Evolutionary conservation across 106 monocot genomes (phyloP).

Genomic region (Dactylorhiza incarnata): DNA sequence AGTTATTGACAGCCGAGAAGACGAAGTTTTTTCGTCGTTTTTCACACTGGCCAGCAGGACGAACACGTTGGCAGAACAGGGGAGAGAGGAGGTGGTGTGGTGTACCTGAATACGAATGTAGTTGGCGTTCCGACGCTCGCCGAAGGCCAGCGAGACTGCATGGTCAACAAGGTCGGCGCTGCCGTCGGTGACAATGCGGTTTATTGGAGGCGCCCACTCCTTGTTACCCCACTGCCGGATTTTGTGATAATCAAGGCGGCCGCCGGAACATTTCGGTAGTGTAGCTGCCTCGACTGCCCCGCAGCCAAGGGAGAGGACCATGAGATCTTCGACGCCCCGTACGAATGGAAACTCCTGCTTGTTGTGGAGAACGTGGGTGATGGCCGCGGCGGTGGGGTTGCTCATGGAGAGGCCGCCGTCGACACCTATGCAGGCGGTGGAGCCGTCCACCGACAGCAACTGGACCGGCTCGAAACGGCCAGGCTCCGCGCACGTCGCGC

Average conservation of each 20-base stretch:
- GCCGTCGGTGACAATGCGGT: constrained; percentile 1
- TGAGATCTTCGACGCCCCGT: constrained; percentile 41
- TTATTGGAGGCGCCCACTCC: constrained; percentile 10
- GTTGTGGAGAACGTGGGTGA: constrained; percentile 83
- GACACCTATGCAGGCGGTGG: constrained; percentile 22
- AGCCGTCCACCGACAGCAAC: constrained; percentile 31
- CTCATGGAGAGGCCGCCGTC: constrained; percentile 46
- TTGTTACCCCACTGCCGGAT: constrained; percentile 12
- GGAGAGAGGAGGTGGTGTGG: no score
- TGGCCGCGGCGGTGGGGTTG: constrained; percentile 60
- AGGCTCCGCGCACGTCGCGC: constrained; percentile 33
- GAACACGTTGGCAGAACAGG: not conserved
- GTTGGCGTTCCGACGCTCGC: constrained; percentile 16
- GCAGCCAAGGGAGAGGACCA: constrained; percentile 58
- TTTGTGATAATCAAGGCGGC: constrained; percentile 1
- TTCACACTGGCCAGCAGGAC: not conserved
- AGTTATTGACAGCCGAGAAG: not conserved
- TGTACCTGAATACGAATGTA: constrained; percentile 40
- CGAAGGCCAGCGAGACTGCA: constrained; percentile 41
- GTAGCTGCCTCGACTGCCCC: constrained; percentile 9
- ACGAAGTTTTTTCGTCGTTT: not conserved
- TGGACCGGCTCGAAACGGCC: constrained; percentile 3
- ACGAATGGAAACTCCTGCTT: constrained; percentile 64
- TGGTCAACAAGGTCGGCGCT: constrained; percentile 39
- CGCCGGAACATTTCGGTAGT: not conserved